phyloP scores from a whole-genome alignment of 345 rosid species.

The sweet orange (Citrus sinensis) region DVS_A1.0 CM039164.1:25319001-25319500 shows the following conservation, averaged over 20 bases:
- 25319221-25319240: not conserved
- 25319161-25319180: conserved; percentile 76
- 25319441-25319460: too few relatives aligned
- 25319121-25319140: conserved; percentile 74
- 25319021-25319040: too few relatives aligned
- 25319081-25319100: not conserved
- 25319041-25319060: too few relatives aligned
- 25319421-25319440: not conserved
- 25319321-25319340: too few relatives aligned
- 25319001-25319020: not conserved
- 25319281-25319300: not conserved
- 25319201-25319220: not conserved
- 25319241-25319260: not conserved
- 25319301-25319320: not conserved
- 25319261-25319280: too few relatives aligned
- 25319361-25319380: not conserved
- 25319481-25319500: not conserved
- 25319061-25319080: not conserved
- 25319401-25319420: not conserved
- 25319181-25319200: not conserved
- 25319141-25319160: conserved; percentile 69
- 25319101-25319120: conserved; percentile 93
- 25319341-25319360: not conserved
- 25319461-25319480: too few relatives aligned
- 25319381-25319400: not conserved